These are phyloP conservation scores for Albifimbria verrucaria DNA, from an alignment of 2,329 filamentous ascomycete species.

Conservation along the genomic window DNA sequence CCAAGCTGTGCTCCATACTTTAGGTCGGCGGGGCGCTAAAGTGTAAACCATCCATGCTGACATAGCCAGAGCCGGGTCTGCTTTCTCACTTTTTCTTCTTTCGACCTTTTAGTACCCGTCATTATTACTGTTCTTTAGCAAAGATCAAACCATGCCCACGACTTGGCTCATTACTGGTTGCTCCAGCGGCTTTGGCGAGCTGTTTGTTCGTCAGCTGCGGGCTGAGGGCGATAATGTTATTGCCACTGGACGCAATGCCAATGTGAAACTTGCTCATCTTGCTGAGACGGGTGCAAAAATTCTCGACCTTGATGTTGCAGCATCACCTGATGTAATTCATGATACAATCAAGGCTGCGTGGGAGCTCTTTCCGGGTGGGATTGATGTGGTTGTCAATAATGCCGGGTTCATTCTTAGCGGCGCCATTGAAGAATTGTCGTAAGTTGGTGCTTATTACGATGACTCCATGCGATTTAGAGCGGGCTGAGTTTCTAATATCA, in stretches of 20 bases:
- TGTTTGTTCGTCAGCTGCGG: constrained; percentile 32
- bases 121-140: no score
- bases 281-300: constrained; percentile 13
- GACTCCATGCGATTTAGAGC: neutral
- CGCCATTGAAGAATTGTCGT: constrained; percentile 21
- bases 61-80: no score
- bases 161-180: constrained; percentile 41
- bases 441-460: no score
- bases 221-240: constrained; percentile 36
- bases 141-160: neutral
- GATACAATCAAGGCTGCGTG: constrained; percentile 14
- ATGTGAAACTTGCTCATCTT: constrained; percentile 31
- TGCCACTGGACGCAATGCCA: constrained; percentile 36
- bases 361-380: constrained; percentile 17
- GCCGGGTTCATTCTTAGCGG: constrained; percentile 28
- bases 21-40: no score
- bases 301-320: constrained; percentile 15
- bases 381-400: constrained; percentile 37
- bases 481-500: neutral
- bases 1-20: no score
- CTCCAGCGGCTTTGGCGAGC: constrained; percentile 39
- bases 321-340: constrained; percentile 3
- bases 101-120: no score
- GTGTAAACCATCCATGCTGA: no score
- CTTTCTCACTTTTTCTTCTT: no score